phyloP scores from a whole-genome alignment of 805 yeast species.

The Candida jianshihensis region DNA sequence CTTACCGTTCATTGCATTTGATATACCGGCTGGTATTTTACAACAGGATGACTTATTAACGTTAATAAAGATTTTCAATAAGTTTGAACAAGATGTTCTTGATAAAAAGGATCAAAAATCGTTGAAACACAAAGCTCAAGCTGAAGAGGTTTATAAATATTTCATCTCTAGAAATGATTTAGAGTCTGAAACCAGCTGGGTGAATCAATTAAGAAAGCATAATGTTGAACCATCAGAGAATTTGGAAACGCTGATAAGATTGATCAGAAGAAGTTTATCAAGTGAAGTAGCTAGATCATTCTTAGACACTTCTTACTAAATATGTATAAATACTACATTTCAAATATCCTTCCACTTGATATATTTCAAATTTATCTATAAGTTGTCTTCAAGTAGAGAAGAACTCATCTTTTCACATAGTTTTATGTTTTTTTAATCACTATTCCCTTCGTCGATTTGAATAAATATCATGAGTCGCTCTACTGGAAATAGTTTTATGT shows the following conservation, averaged over 20 bases:
- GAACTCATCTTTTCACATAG: too few species aligned
- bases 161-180: constrained; percentile 7
- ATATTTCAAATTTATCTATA: too few species aligned
- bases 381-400: too few species aligned
- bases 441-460: too few species aligned
- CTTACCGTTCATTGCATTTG: constrained; percentile 32
- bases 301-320: constrained; percentile 13
- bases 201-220: constrained; percentile 11
- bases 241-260: constrained; percentile 9
- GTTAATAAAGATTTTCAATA: constrained; percentile 16
- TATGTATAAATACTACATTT: too few species aligned
- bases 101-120: constrained; percentile 8
- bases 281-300: constrained; percentile 20
- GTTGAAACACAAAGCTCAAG: constrained; percentile 6
- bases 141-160: constrained; percentile 17
- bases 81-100: constrained; percentile 12
- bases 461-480: too few species aligned
- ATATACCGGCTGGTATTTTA: constrained; percentile 16
- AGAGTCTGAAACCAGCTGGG: constrained; percentile 13
- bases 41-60: constrained; percentile 14
- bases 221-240: constrained; percentile 15
- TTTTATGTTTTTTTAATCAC: too few species aligned
- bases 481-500: too few species aligned
- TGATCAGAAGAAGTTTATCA: constrained; percentile 19
- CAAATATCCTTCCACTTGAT: too few species aligned